Conservation (phyloP, 2,329 filamentous ascomycete genomes). For the Scleromitrula shiraiana region DNA sequence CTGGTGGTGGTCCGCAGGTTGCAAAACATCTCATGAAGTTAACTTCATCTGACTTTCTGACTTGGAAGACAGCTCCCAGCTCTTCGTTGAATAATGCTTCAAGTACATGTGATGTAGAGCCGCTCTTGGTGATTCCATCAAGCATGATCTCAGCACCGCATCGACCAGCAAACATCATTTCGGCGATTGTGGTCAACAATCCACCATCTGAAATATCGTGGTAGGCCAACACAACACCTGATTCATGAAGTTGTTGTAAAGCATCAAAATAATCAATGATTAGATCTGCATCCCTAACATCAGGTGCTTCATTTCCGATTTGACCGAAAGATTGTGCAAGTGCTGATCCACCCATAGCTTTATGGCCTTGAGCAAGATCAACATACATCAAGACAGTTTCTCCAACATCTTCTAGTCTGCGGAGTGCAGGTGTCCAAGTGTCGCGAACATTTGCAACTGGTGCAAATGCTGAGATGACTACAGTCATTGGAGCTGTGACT, state of each 20-base stretch:
- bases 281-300: conserved; percentile 73
- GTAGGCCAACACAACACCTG: conserved; percentile 76
- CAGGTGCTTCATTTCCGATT: conserved; percentile 75
- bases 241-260: conserved; percentile 56
- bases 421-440: conserved; percentile 90
- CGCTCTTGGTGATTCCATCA: conserved; percentile 59
- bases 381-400: conserved; percentile 86
- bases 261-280: conserved; percentile 91
- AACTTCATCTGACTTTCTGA: conserved; percentile 74
- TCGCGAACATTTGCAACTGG: conserved; percentile 73
- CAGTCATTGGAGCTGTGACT: conserved; percentile 84
- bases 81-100: conserved; percentile 92
- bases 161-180: conserved; percentile 98
- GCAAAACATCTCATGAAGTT: conserved; percentile 87
- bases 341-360: conserved; percentile 82
- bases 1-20: conserved; percentile 74
- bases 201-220: conserved; percentile 94
- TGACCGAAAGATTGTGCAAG: conserved; percentile 84
- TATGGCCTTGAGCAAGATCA: conserved; percentile 73
- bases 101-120: conserved; percentile 53
- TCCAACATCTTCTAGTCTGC: conserved; percentile 76
- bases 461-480: conserved; percentile 86
- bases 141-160: conserved; percentile 81
- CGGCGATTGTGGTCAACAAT: conserved; percentile 78
- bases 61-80: conserved; percentile 91